Evolutionary conservation across 305 asterid species (phyloP), one percentile per base, ranked within the genome.

Genomic region (Salvia sclarea): DNA sequence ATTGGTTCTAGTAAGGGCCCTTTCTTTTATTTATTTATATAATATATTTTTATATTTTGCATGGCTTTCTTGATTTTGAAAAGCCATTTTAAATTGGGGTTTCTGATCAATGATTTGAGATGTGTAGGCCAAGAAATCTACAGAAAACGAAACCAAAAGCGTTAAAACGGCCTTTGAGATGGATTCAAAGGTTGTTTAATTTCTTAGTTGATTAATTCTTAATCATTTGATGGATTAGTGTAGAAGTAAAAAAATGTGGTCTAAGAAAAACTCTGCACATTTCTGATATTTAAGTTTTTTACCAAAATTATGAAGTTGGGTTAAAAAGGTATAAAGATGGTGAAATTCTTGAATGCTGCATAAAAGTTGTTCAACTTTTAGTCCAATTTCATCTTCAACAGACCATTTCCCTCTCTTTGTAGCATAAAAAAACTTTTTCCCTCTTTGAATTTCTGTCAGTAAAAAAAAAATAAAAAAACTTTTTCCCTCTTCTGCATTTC

Each of bases 11-110:
- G 54, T 33, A 55, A 70, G 73, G 78, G 75, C 70, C 83, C 65
- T 59, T 70, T 10, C 33, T 61, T 52, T 59, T 68, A 12, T 53
- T 17, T 48, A 8, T 41, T 3, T 13, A 13, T 43, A 43, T n/a
- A 13, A 43, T 11, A 8, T 2, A 18, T 13, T 53, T 9, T 33
- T 24, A 13, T 24, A n/a, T 47, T 13, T 50, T 64, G 33, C 56
- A 40, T 69, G 80, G 64, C 85, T 73, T 78, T 75, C 76, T 70
- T 75, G 76, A 77, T 72, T 61, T 72, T 67, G 68, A 82, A 77
- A 78, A 75, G 78, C 77, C 81, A 79, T 64, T 37, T 22, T 11
- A 30, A 59, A 41, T 28, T 25, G 55, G 45, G 33, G 68, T 65
- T 37, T 52, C 67, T 28, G 61, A 25, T 60, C 17, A 55, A 56